Base-by-base conservation (phyloP, 495 filamentous ascomycete genomes). In the Talaromyces ruber region DNA sequence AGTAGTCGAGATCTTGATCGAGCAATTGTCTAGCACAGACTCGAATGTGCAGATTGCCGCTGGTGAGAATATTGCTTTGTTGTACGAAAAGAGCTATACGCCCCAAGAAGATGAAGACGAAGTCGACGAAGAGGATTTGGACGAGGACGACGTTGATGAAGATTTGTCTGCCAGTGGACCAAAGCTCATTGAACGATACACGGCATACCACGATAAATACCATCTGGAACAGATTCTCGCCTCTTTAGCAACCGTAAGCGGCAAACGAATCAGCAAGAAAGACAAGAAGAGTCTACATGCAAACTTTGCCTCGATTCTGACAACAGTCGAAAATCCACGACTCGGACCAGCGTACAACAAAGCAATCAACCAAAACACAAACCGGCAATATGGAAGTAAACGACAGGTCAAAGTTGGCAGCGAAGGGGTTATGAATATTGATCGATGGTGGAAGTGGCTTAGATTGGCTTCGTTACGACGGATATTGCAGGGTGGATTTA, bases 401-500 rank as follows among this genome's bases (percentile, higher is more conserved):
- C 77, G 94, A 73, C 89, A 82, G 14, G 83, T 97, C 37, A 84
- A 86, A 62, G 84, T 97, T 34, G 84, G 90, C 62, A 81, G 83
- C 26, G 82, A 84, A 62, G 85, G 88, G 6, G 79, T 85, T 43
- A 85, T 97, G 80, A 81, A 82, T 62, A 92, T 98, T 60, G 90
- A 97, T 67, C 86, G 83, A 43, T 98, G 93, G 93, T 94, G 90
- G 82, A 93, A 96, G 66, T 81, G 93, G 64, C 81, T 89, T 65
- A 82, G 92, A 25, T 72, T 95, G 54, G 84, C 91, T 62, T 83
- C 86, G 47, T 78, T 98, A 34, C 86, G 88, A 69, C 79, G 87
- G n/a, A 71, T 93, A 9, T 74, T 97, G 45, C 87, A 89, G 63
- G 87, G 89, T 14, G 93, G 93, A 0, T 92, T 97, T 57, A 73